A percentile compares a stretch with the other conserved stretches of the same genome.
Evolutionary conservation across 495 filamentous ascomycete species (phyloP).

Genomic region (Aspergillus indologenus): DNA sequence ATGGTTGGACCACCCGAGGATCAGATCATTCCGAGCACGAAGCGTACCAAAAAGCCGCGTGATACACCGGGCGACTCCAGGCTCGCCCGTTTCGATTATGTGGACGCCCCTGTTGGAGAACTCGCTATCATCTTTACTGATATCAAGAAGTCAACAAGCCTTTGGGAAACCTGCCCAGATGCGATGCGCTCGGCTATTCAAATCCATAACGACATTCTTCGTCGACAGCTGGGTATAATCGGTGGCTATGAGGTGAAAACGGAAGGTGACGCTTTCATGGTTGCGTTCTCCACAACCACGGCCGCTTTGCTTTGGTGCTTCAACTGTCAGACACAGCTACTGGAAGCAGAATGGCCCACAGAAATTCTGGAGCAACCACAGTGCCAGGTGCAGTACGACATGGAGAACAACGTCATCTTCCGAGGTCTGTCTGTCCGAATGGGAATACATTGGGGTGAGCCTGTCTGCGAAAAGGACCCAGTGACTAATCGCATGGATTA

Average conservation of each 20-base stretch:
- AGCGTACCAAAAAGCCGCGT: constrained; percentile 59
- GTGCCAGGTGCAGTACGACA: constrained; percentile 76
- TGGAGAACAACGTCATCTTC: constrained; percentile 87
- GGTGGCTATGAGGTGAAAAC: constrained; percentile 99
- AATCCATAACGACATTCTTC: constrained; percentile 93
- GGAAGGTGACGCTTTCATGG: constrained; percentile 99
- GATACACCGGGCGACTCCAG: constrained; percentile 77
- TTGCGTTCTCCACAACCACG: constrained; percentile 93
- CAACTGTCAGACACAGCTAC: constrained; percentile 80
- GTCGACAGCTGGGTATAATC: constrained; percentile 85
- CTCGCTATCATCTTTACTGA: constrained; percentile 96
- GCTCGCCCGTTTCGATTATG: constrained; percentile 80
- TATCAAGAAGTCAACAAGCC: constrained; percentile 94
- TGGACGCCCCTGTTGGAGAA: constrained; percentile 84
- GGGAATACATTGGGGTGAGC: constrained; percentile 93
- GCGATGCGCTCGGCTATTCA: constrained; percentile 96
- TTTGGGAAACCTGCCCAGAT: constrained; percentile 95
- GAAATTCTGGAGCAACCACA: constrained; percentile 86
- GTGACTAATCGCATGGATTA: constrained; percentile 99
- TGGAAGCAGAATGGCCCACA: constrained; percentile 87
- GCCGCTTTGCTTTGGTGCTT: constrained; percentile 94
- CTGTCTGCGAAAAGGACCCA: constrained; percentile 91
- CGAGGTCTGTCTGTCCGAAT: constrained; percentile 91
- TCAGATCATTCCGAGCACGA: constrained; percentile 57
- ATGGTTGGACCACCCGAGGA: constrained; percentile 71